A percentile compares a stretch with the other conserved stretches of the same genome.
Conservation (phyloP, 2,329 filamentous ascomycete genomes). For the Alternaria arborescens region DNA sequence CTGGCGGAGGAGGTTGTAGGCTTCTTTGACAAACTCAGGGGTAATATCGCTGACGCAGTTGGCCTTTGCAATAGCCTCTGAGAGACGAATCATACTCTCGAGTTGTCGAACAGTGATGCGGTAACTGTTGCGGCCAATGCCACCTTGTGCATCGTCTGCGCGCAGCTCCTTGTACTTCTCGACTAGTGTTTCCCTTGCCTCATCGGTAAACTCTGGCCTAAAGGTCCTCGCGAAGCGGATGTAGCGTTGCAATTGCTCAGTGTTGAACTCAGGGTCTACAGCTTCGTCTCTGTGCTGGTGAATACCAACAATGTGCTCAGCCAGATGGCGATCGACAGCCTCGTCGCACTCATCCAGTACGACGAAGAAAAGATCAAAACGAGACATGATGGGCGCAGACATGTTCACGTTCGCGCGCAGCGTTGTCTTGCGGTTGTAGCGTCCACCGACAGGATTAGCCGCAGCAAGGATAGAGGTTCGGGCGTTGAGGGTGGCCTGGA, state of each 20-base stretch:
- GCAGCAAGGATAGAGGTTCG: conserved; percentile 94
- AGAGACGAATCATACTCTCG: conserved; percentile 93
- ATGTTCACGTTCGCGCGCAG: conserved; percentile 97
- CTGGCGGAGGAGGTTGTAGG: conserved; percentile 88
- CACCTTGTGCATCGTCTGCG: conserved; percentile 91
- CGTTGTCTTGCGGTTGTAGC: conserved; percentile 97
- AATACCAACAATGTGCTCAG: conserved; percentile 92
- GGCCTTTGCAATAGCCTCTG: conserved; percentile 97
- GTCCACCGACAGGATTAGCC: conserved; percentile 92
- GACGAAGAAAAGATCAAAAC: conserved; percentile 99
- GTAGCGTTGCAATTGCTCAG: conserved; percentile 94
- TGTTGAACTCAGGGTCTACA: conserved; percentile 91
- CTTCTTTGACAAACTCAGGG: conserved; percentile 86
- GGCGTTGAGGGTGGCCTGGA: conserved; percentile 96
- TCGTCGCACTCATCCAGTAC: conserved; percentile 98
- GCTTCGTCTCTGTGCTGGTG: conserved; percentile 93
- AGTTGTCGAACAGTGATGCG: conserved; percentile 96
- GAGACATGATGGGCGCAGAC: conserved; percentile 98
- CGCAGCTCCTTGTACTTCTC: conserved; percentile 95
- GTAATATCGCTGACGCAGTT: conserved; percentile 94
- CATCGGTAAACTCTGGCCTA: conserved; percentile 87
- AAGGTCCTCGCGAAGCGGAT: conserved; percentile 97
- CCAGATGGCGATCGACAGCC: conserved; percentile 85
- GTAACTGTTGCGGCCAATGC: conserved; percentile 93
- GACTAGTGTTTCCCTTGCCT: conserved; percentile 85